Evolutionary conservation across 495 filamentous ascomycete species (phyloP).

Genomic region (Chaetomium fimeti): DNA sequence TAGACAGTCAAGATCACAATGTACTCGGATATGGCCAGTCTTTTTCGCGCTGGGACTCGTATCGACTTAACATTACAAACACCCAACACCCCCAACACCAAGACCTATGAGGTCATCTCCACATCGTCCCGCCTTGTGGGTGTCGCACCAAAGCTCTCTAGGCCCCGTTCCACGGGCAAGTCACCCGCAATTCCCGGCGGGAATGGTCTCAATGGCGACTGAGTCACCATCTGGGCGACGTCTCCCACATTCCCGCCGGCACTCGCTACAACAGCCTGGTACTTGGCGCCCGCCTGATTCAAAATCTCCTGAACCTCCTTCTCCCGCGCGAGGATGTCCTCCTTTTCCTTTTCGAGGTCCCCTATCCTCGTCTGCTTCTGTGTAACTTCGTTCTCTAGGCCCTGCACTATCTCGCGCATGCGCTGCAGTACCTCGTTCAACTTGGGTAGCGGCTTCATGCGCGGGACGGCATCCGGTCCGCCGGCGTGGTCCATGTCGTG

Average conservation of each 20-base stretch:
- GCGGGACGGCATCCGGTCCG: conserved; percentile 41
- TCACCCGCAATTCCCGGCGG: conserved; percentile 34
- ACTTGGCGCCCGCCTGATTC: conserved; percentile 78
- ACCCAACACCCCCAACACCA: not conserved
- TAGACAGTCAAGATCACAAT: conserved; percentile 15
- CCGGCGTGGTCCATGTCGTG: conserved; percentile 24
- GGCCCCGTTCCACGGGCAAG: conserved; percentile 48
- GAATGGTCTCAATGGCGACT: conserved; percentile 35
- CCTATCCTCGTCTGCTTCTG: conserved; percentile 35
- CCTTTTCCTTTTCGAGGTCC: conserved; percentile 39
- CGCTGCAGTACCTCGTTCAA: conserved; percentile 50
- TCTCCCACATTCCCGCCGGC: conserved; percentile 25
- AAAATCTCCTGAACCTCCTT: conserved; percentile 77
- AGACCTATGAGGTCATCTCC: conserved; percentile 22
- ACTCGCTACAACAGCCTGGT: conserved; percentile 47
- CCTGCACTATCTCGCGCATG: conserved; percentile 42
- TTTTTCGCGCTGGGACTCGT: not conserved
- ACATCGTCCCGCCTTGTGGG: conserved; percentile 43
- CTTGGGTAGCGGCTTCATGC: conserved; percentile 57
- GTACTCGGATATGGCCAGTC: not conserved
- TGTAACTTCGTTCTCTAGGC: conserved; percentile 38
- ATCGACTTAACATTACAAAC: not conserved
- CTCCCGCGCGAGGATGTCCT: conserved; percentile 69
- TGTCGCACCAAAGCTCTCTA: conserved; percentile 65
- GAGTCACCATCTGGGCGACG: conserved; percentile 28